Evolutionary conservation across 2,329 filamentous ascomycete species (phyloP), one percentile per base, ranked within the genome.

Genomic region (Macrophomina pseudophaseolina): DNA sequence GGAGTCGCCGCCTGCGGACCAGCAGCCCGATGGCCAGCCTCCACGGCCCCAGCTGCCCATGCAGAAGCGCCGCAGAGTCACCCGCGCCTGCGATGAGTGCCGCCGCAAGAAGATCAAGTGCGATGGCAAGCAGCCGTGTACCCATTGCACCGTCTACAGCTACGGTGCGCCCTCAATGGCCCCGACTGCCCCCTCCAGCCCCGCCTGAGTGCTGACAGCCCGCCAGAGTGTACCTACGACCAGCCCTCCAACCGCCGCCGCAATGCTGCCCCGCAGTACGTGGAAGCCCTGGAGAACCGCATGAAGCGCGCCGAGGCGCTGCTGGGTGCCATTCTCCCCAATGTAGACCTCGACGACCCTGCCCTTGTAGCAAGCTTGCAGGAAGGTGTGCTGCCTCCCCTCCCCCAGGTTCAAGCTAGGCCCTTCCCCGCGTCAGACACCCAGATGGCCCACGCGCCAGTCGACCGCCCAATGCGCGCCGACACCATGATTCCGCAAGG

Each of bases 91-190:
- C 71, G 78, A 80, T 65, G 75, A 80, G 68, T 78, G 78, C 70
- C 72, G 75, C 52, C 74, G 75, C 48, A 85, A 85, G 74, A 86
- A 86, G 73, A 85, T 85, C 71, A 85, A 85, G 72, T 86, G 84
- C 72, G 83, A 85, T 70, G 83, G 83, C 68, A 84, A 82, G 72
- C 82, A 85, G 73, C 83, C 84, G 7, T 86, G 84, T 71, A 97
- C 94, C 0, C 95, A 98, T 79, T 99, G 95, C 79, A 97, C 94
- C 11, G 93, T 98, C 59, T 99, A 99, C 80, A 97, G 93, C 77
- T 99, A 99, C 83, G 94, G 95, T 97, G 71, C 56, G 76, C 49
- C 42, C 32, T 18, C n/a, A 38, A 52, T 53, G 60, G n/a, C 42
- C 18, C 12, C 63, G 5, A 33, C 28, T 23, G n/a, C n/a, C 16